Evolutionary conservation across 2,329 filamentous ascomycete genomes (phyloP), one percentile per base, ranked within the genome.

Genomic region (Alternaria ethzedia): DNA sequence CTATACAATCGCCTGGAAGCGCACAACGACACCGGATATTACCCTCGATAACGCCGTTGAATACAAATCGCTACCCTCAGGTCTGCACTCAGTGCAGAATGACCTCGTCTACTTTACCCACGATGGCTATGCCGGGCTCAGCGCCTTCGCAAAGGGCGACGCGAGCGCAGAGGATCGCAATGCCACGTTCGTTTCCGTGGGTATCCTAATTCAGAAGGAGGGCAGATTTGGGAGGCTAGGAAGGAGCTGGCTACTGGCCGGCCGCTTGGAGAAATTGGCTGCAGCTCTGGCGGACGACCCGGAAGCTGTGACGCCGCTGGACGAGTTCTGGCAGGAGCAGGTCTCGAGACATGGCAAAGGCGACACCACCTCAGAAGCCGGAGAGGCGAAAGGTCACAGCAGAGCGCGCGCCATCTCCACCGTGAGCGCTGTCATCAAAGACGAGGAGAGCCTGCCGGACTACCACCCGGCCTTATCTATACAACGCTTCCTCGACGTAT

Each of bases 81-180:
- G 96, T 23, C 82, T 97, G 54, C 96, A 99, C 81, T 91, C 93
- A 61, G 93, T 98, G 20, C 85, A 90, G 30, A 89, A 94, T 69
- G 96, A 99, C 80, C 85, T 98, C 55, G 85, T 91, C 81, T 99
- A 98, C 83, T 99, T 98, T 79, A 90, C 97, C 46, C 94, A 98
- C 76, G 90, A 88, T 51, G 85, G 88, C 49, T 90, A 94, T 82
- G 94, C 94, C 6, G 96, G 96, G 26, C 86, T 98, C 71, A 97
- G 94, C 82, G 94, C 94, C 26, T 99, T 97, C 78, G 85, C 96
- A 78, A 97, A 97, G 79, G 88, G 87, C 67, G 90, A 91, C 3
- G 94, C 93, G 52, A 89, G 91, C 13, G 91, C 93, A 70, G 89
- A 88, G 56, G 88, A 92, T 56, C 90, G 96, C 64, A 92, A 97